A percentile compares a stretch with the other conserved stretches of the same genome.
These are phyloP conservation scores for Pythium myriotylum DNA, from an alignment of 352 stramenopile genomes.

Conservation along the genomic window DNA sequence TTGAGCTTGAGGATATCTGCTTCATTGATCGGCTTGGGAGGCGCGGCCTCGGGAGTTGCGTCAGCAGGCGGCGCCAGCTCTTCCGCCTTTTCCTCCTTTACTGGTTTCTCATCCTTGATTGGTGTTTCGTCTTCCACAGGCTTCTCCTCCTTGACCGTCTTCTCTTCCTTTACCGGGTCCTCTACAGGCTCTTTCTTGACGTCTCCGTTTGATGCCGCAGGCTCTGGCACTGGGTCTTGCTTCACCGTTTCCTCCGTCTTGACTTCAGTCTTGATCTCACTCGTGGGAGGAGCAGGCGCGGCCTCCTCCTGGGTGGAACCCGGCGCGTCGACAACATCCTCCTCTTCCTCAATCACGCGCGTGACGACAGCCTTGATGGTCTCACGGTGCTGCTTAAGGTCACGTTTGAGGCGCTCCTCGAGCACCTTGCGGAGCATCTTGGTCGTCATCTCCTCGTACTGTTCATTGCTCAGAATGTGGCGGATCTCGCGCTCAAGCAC, in stretches of 20 bases:
- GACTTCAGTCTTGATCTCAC: too few species aligned
- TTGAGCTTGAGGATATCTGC: constrained; percentile 64
- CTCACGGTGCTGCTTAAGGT: constrained; percentile 73
- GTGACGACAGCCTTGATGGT: constrained; percentile 78
- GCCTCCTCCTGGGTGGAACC: constrained; percentile 4
- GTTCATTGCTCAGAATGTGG: constrained; percentile 75
- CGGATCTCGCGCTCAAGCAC: constrained; percentile 80
- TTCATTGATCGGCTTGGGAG: constrained; percentile 51
- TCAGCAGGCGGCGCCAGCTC: constrained; percentile 46
- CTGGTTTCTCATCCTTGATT: constrained; percentile 2
- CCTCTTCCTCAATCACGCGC: constrained; percentile 76
- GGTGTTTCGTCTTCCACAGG: neutral
- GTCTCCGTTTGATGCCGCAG: too few species aligned
- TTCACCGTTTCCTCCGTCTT: too few species aligned
- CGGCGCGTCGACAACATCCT: constrained; percentile 40
- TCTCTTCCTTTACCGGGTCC: neutral
- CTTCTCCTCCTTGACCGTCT: neutral
- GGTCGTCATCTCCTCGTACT: constrained; percentile 85
- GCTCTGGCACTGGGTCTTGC: too few species aligned
- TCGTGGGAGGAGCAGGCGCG: too few species aligned
- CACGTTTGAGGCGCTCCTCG: constrained; percentile 66
- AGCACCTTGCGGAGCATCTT: constrained; percentile 79
- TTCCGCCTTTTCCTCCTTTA: constrained; percentile 1
- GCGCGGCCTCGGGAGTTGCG: constrained; percentile 33
- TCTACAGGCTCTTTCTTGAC: too few species aligned